Conservation (phyloP, 2,329 filamentous ascomycete species). For the Hypoxylon rubiginosum region DNA sequence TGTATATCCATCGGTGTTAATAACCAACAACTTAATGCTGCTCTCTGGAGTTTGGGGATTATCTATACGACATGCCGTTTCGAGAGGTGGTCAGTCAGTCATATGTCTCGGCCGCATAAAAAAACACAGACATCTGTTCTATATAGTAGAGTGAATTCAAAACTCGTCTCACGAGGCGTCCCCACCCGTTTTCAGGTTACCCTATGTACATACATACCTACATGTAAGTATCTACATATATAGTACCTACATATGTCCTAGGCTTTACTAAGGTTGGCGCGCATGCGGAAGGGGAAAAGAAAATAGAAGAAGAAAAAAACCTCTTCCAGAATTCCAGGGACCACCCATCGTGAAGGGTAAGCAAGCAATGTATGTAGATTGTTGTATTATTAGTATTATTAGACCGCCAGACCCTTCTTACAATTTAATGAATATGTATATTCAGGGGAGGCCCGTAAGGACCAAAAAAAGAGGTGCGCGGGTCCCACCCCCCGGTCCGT, state of each 20-base stretch:
- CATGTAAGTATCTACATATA: too few relatives aligned
- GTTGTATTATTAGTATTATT: constrained; percentile 30
- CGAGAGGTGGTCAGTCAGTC: neutral
- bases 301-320: neutral
- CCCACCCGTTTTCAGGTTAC: constrained; percentile 12
- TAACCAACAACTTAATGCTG: neutral
- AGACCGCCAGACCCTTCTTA: constrained; percentile 36
- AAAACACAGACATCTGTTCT: neutral
- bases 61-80: constrained; percentile 2
- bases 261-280: constrained; percentile 26
- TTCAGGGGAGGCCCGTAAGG: constrained; percentile 26
- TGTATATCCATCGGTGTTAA: constrained; percentile 5
- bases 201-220: constrained; percentile 5
- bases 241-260: too few relatives aligned
- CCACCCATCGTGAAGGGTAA: constrained; percentile 13
- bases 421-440: constrained; percentile 29
- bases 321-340: constrained; percentile 27
- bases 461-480: neutral
- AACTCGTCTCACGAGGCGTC: constrained; percentile 1
- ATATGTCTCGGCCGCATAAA: neutral
- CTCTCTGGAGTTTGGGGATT: neutral
- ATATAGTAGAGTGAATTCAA: neutral
- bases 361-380: neutral
- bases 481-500: constrained; percentile 2
- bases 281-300: constrained; percentile 19